Conservation (phyloP, 768 basidiomycete species). For the Boletus rufocinnamomeus region DNA sequence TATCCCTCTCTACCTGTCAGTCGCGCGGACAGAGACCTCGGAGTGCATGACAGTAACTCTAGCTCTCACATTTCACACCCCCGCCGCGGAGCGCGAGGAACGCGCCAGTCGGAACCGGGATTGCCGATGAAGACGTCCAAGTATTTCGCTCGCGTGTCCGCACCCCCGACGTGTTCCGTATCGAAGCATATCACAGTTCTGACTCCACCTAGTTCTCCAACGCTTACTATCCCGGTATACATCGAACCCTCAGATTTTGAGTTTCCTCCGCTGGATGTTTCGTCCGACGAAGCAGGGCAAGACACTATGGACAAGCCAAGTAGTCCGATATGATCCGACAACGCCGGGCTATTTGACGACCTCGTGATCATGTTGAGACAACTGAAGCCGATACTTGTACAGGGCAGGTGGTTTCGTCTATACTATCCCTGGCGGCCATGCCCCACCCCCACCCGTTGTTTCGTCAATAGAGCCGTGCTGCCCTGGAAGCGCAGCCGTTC, state of each 20-base stretch:
- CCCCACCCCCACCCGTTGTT: constrained; percentile 18
- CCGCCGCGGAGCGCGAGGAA: neutral
- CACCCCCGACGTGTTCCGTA: neutral
- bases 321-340: neutral
- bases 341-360: constrained; percentile 11
- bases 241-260: constrained; percentile 9
- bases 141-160: constrained; percentile 12
- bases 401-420: constrained; percentile 21
- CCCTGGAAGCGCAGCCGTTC: constrained; percentile 80
- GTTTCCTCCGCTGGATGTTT: neutral
- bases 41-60: neutral
- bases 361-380: too few relatives aligned
- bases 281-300: neutral
- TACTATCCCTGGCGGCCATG: too few relatives aligned
- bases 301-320: neutral
- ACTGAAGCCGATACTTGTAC: constrained; percentile 34
- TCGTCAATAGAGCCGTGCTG: constrained; percentile 58
- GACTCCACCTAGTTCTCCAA: constrained; percentile 6
- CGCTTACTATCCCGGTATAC: constrained; percentile 6
- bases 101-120: neutral
- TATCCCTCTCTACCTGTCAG: constrained; percentile 12
- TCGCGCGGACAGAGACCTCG: neutral
- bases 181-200: neutral
- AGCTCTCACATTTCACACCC: neutral
- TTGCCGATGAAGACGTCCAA: constrained; percentile 20